Percentiles rank a stretch among this genome's conserved stretches.
These are phyloP conservation scores for Leccinum uliginosum DNA, from an alignment of 768 basidiomycete genomes.

Conservation along the genomic window DNA sequence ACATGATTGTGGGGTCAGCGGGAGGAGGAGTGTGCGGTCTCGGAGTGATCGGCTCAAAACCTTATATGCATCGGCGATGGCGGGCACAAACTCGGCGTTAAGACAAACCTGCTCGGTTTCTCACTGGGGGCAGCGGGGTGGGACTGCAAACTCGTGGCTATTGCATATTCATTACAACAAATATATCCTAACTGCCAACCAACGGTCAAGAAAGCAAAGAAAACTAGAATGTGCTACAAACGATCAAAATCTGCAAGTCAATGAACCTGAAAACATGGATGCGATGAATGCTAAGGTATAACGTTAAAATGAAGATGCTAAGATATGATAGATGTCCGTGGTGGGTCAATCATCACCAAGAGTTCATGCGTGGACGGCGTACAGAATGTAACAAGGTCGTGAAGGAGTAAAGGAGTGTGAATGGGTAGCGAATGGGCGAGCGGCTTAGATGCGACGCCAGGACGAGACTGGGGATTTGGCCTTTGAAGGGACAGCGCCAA, in stretches of 20 bases:
- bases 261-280: constrained; percentile 23
- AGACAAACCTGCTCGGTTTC: not conserved
- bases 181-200: constrained; percentile 21
- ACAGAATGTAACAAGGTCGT: constrained; percentile 18
- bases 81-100: constrained; percentile 6
- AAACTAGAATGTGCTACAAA: constrained; percentile 28
- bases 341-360: constrained; percentile 25
- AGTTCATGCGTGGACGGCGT: constrained; percentile 25
- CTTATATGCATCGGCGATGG: constrained; percentile 1
- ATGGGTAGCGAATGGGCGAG: constrained; percentile 2
- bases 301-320: constrained; percentile 32
- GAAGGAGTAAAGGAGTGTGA: constrained; percentile 23
- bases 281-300: constrained; percentile 29
- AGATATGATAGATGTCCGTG: constrained; percentile 27
- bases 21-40: not conserved
- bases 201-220: constrained; percentile 24
- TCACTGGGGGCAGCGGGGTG: not conserved
- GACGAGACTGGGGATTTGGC: constrained; percentile 32
- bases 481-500: constrained; percentile 48
- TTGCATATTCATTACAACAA: constrained; percentile 28
- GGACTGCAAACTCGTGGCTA: not conserved
- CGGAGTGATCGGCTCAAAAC: not conserved
- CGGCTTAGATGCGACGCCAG: constrained; percentile 57
- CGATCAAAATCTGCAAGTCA: constrained; percentile 21
- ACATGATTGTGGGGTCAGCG: constrained; percentile 11